Evolutionary conservation across 2,329 filamentous ascomycete genomes (phyloP), one percentile per base, ranked within the genome.

Genomic region (Thermothelomyces thermophilus): DNA sequence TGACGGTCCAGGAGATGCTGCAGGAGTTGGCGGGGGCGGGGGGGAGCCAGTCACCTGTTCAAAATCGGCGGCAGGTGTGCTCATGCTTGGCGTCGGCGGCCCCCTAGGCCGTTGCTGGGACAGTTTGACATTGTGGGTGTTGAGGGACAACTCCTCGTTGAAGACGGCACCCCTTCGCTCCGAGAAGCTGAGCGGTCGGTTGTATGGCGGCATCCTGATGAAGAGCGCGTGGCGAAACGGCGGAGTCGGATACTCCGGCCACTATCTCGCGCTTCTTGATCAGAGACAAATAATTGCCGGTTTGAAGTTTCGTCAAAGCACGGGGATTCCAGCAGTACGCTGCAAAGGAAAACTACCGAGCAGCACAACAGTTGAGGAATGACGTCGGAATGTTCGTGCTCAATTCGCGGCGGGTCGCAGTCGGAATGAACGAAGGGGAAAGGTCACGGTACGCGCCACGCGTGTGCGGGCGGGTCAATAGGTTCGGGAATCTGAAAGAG

Each of bases 11-110:
- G 81, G 81, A 35, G 80, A 84, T 10, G 81, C 81, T 17, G 81
- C 81, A 0, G 81, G 81, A 2, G 81, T 84, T 2, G 81, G 81
- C 36, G 81, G 81, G 24, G 79, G 80, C 11, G 81, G 81, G 31
- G 81, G 80, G 30, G 79, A 82, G 40, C 76, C 76, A 8, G 77
- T 79, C 55, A 80, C 67, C 63, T 81, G 77, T 47, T 84, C 79
- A 56, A 80, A 83, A 56, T 83, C 80, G 55, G 76, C 73, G 5
- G 78, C 79, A 0, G 80, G 80, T 10, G 80, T 83, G 46, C 73
- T 79, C 79, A 84, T 82, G 66, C 79, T 84, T 11, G 81, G 81
- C 2, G 81, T 84, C 17, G 81, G 81, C 6, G 81, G 81, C 0
- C 80, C 81, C 64, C 79, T 69, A 58, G 78, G 68, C 7, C 71